These are phyloP conservation scores for Sclerotinia trifoliorum DNA, from an alignment of 2,329 filamentous ascomycete genomes.

Conservation along the genomic window DNA sequence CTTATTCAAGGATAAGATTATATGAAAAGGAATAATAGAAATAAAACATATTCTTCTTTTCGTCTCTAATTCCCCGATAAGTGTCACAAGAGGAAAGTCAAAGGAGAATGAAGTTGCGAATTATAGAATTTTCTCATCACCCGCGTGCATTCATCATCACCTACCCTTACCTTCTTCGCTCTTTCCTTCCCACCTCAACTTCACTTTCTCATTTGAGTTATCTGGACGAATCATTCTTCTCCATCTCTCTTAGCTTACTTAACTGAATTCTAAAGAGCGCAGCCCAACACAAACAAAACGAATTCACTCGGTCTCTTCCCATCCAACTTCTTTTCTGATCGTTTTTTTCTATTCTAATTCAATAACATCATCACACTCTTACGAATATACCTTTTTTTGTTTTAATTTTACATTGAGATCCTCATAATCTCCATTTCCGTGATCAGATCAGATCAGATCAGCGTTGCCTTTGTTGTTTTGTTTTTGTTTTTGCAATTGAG, in stretches of 20 bases:
- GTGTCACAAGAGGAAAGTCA: too few species aligned
- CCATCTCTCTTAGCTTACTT: background rate
- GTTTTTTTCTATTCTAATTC: background rate
- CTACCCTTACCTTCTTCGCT: constrained; percentile 1
- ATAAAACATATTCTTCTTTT: too few species aligned
- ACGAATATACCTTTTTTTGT: background rate
- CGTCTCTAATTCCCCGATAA: too few species aligned
- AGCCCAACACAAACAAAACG: background rate
- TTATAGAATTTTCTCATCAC: background rate
- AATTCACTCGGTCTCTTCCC: background rate
- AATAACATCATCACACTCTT: background rate
- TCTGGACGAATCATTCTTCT: background rate
- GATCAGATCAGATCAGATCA: background rate
- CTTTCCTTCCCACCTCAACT: background rate
- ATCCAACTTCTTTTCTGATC: background rate
- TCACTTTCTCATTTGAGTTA: background rate
- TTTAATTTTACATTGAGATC: background rate
- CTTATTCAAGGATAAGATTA: background rate
- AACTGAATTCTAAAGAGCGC: background rate
- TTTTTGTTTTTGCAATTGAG: background rate
- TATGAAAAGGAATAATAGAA: background rate
- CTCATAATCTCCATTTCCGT: background rate
- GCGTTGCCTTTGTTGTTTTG: background rate
- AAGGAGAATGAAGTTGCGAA: background rate
- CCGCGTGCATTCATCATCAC: background rate